Percentiles rank a stretch among this genome's conserved stretches.
Conservation (phyloP, 768 basidiomycete species). For the Termitomyces sp. region DNA sequence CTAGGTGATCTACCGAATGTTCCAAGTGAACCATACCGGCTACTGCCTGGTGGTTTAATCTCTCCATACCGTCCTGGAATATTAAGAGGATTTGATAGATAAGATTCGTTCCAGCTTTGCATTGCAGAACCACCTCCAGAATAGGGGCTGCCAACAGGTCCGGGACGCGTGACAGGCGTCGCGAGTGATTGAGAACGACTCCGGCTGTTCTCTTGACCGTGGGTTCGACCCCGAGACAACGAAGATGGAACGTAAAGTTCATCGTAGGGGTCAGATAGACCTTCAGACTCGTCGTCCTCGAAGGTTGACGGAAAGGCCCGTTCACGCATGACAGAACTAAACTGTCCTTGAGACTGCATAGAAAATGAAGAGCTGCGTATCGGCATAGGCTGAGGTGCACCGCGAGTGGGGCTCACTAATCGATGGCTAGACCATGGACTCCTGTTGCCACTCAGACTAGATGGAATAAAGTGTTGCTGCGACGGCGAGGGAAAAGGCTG, state of each 20-base stretch:
- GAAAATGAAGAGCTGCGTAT: slow-evolving; percentile 69
- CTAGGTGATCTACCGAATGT: slow-evolving; percentile 49
- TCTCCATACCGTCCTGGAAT: slow-evolving; percentile 56
- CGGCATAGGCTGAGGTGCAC: slow-evolving; percentile 44
- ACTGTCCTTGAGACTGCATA: slow-evolving; percentile 44
- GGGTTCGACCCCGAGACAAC: slow-evolving; percentile 50
- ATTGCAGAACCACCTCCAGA: slow-evolving; percentile 32
- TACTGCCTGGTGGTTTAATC: slow-evolving; percentile 52
- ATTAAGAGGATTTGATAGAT: slow-evolving; percentile 52
- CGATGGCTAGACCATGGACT: slow-evolving; percentile 41
- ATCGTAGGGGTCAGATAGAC: slow-evolving; percentile 56
- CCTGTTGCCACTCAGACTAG: slow-evolving; percentile 37
- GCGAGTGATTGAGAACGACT: slow-evolving; percentile 78
- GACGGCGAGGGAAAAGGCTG: slow-evolving; percentile 46
- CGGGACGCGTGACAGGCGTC: slow-evolving; percentile 45
- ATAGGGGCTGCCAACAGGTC: slow-evolving; percentile 46
- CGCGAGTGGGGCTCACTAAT: slow-evolving; percentile 38
- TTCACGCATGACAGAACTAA: slow-evolving; percentile 63
- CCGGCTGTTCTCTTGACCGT: slow-evolving; percentile 57
- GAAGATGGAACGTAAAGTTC: slow-evolving; percentile 45
- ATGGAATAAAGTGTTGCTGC: slow-evolving; percentile 44
- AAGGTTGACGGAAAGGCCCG: slow-evolving; percentile 68
- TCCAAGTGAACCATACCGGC: slow-evolving; percentile 62
- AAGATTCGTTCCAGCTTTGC: slow-evolving; percentile 58
- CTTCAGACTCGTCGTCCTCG: slow-evolving; percentile 76